Percentiles rank a stretch among this genome's conserved stretches.
Conservation (phyloP, 2,329 filamentous ascomycete genomes). For the Coniochaeta ligniaria region DNA sequence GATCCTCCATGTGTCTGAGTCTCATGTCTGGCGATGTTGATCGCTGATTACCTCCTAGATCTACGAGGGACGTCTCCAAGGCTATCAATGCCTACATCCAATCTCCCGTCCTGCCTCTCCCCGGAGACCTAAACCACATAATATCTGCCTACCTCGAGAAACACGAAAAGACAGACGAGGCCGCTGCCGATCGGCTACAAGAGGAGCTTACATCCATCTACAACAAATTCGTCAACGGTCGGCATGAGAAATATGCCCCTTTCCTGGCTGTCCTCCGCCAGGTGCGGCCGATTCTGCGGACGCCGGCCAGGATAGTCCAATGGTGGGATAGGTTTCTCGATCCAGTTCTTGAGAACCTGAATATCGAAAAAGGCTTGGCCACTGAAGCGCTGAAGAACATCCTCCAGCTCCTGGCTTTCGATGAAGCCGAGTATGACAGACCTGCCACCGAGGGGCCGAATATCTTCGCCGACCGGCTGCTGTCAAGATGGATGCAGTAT, state of each 20-base stretch:
- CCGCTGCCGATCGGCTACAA: slow-evolving; percentile 62
- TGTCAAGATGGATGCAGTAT: slow-evolving; percentile 51
- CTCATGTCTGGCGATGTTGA: not conserved
- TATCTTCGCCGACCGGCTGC: slow-evolving; percentile 48
- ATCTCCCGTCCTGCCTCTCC: slow-evolving; percentile 51
- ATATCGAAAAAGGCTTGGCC: slow-evolving; percentile 55
- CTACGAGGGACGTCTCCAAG: slow-evolving; percentile 55
- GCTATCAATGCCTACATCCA: slow-evolving; percentile 44
- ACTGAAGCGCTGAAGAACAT: slow-evolving; percentile 59
- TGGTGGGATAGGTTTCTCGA: slow-evolving; percentile 65
- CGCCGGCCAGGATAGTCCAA: slow-evolving; percentile 53
- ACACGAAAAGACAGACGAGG: slow-evolving; percentile 60
- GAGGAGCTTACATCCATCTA: slow-evolving; percentile 65
- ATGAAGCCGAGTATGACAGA: slow-evolving; percentile 46
- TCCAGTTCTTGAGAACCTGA: slow-evolving; percentile 46
- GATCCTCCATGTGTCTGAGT: not conserved
- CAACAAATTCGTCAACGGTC: slow-evolving; percentile 53
- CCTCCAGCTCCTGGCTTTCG: slow-evolving; percentile 56
- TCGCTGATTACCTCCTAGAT: slow-evolving; percentile 25
- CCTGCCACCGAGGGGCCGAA: slow-evolving; percentile 27
- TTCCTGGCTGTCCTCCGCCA: slow-evolving; percentile 63
- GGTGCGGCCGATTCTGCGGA: slow-evolving; percentile 56
- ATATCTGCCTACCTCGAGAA: slow-evolving; percentile 63
- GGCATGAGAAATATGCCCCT: slow-evolving; percentile 49
- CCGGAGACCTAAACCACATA: slow-evolving; percentile 53